Evolutionary conservation across 805 yeast species (phyloP).

Genomic region (Candida montana): DNA sequence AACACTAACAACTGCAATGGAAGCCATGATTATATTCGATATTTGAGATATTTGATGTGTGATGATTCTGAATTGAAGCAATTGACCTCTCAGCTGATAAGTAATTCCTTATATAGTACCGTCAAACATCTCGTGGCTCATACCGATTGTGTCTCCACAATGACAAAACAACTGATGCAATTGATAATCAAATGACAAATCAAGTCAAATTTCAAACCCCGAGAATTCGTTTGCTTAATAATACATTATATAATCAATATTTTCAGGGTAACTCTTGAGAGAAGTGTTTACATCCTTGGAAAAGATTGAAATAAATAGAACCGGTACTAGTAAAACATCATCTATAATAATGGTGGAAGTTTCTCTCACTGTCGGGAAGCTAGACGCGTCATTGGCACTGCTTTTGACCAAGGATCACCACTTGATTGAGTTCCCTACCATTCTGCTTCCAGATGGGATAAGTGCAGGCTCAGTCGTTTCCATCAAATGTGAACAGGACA

Average conservation of each 20-base stretch:
- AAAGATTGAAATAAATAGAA: no score
- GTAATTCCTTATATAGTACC: no score
- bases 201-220: background rate
- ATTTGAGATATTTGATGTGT: no score
- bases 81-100: no score
- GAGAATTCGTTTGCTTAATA: background rate
- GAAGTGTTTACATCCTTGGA: no score
- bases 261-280: no score
- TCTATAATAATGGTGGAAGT: conserved; percentile 85
- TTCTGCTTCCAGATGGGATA: conserved; percentile 83
- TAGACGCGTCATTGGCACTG: conserved; percentile 91
- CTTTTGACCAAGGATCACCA: conserved; percentile 89
- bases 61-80: no score
- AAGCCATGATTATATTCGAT: conserved; percentile 15
- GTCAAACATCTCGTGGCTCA: no score
- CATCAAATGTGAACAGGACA: conserved; percentile 76
- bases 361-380: conserved; percentile 88
- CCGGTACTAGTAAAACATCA: no score
- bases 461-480: conserved; percentile 89
- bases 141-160: no score
- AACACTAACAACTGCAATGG: conserved; percentile 48
- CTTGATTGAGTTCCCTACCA: conserved; percentile 93
- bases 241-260: no score
- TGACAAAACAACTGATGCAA: no score
- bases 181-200: background rate